phyloP scores from a whole-genome alignment of 345 rosid genomes.

The Hibiscus mutabilis region DNA sequence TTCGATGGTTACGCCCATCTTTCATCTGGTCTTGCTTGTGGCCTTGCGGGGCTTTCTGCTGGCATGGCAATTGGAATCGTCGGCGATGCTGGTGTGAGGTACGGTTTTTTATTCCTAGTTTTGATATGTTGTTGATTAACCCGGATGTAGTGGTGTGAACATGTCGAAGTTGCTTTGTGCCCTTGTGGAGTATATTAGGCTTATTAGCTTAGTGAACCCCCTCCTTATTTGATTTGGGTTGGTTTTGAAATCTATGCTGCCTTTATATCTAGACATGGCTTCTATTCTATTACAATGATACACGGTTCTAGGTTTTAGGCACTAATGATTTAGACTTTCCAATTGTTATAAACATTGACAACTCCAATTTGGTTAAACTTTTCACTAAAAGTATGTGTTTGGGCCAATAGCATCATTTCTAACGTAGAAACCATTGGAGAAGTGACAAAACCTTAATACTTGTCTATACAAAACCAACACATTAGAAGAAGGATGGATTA shows the following conservation, averaged over 20 bases:
- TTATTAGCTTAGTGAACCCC: background rate
- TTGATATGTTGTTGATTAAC: background rate
- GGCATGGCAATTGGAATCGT: slow-evolving; percentile 45
- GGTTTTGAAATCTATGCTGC: background rate
- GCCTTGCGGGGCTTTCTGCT: slow-evolving; percentile 91
- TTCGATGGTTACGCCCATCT: slow-evolving; percentile 19
- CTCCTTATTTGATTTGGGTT: background rate
- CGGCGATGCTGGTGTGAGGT: slow-evolving; percentile 33
- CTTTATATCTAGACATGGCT: background rate
- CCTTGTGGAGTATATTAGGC: background rate
- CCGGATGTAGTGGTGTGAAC: background rate
- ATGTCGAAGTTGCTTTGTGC: background rate
- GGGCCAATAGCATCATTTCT: no score
- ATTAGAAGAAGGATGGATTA: no score
- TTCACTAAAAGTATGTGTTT: no score
- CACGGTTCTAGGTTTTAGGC: background rate
- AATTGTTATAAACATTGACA: no score
- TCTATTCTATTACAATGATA: background rate
- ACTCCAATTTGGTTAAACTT: no score
- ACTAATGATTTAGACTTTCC: background rate
- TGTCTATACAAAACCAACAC: no score
- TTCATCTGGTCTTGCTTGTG: slow-evolving; percentile 91
- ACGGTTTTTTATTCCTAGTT: background rate
- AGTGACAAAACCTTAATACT: no score
- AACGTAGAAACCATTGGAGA: no score